Evolutionary conservation across 2,329 filamentous ascomycete species (phyloP).

Genomic region (Onygenales sp.): DNA sequence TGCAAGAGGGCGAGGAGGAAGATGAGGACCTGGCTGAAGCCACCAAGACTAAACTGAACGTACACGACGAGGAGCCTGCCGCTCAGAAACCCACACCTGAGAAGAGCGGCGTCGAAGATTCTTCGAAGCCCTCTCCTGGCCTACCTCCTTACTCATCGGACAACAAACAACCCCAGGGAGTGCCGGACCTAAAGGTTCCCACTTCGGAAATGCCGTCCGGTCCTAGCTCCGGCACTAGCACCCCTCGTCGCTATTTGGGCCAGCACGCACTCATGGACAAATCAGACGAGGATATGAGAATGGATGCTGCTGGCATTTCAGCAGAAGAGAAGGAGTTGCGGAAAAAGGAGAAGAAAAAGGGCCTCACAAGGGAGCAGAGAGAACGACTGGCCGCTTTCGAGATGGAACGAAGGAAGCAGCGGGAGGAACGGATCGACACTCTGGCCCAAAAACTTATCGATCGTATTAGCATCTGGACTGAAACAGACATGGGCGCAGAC

Average conservation of each 20-base stretch:
- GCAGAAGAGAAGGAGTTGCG: constrained; percentile 67
- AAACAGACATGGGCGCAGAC: constrained; percentile 81
- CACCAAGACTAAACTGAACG: constrained; percentile 38
- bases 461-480: constrained; percentile 88
- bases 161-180: constrained; percentile 9
- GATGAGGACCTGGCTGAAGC: constrained; percentile 44
- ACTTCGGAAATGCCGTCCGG: constrained; percentile 6
- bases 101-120: constrained; percentile 16
- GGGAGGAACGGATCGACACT: constrained; percentile 81
- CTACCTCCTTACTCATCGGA: constrained; percentile 4
- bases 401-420: constrained; percentile 68
- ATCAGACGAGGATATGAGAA: constrained; percentile 65
- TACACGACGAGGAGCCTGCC: constrained; percentile 20
- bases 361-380: constrained; percentile 80
- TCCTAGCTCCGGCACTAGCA: constrained; percentile 32
- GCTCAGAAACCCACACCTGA: constrained; percentile 8
- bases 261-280: constrained; percentile 83
- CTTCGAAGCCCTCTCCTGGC: background rate
- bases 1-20: constrained; percentile 65
- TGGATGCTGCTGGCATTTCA: constrained; percentile 55
- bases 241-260: constrained; percentile 52
- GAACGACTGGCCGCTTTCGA: constrained; percentile 87
- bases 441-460: constrained; percentile 78
- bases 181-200: constrained; percentile 10
- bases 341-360: constrained; percentile 84